Percentiles rank a stretch among this genome's conserved stretches.
phyloP scores from a whole-genome alignment of 2,329 filamentous ascomycete species.

The Fusarium annulatum region DNA sequence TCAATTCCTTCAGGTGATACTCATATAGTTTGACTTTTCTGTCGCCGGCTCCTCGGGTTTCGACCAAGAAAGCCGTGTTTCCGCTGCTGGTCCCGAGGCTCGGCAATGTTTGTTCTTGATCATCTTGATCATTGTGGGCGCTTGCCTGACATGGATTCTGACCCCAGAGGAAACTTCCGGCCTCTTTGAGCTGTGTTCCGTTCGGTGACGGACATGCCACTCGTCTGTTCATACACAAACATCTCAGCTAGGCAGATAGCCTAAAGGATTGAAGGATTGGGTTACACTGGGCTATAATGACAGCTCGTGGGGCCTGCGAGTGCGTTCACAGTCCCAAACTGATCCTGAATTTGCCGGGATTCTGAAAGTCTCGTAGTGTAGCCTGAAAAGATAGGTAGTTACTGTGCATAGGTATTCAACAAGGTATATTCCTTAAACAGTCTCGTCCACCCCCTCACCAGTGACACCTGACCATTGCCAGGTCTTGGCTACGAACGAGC shows the following conservation, averaged over 20 bases:
- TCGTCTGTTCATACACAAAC: background rate
- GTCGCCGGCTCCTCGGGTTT: background rate
- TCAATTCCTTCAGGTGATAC: background rate
- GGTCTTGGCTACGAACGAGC: conserved; percentile 36
- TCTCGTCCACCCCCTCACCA: conserved; percentile 11
- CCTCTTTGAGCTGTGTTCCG: background rate
- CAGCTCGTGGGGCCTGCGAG: background rate
- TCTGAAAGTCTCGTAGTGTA: background rate
- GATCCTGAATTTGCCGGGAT: background rate
- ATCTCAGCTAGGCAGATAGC: background rate
- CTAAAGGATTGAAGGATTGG: background rate
- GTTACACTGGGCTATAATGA: background rate
- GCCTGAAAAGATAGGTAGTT: background rate
- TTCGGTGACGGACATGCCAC: background rate
- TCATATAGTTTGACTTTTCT: background rate
- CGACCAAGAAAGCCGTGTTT: background rate
- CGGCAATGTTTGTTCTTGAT: background rate
- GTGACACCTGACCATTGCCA: conserved; percentile 32
- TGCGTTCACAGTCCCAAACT: background rate
- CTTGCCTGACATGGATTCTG: background rate
- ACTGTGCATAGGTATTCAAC: background rate
- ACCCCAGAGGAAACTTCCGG: background rate
- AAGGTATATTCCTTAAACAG: background rate
- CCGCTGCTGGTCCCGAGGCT: background rate
- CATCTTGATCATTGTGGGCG: background rate